Evolutionary conservation across 768 basidiomycete genomes (phyloP).

Genomic region (Asterophora parasitica): DNA sequence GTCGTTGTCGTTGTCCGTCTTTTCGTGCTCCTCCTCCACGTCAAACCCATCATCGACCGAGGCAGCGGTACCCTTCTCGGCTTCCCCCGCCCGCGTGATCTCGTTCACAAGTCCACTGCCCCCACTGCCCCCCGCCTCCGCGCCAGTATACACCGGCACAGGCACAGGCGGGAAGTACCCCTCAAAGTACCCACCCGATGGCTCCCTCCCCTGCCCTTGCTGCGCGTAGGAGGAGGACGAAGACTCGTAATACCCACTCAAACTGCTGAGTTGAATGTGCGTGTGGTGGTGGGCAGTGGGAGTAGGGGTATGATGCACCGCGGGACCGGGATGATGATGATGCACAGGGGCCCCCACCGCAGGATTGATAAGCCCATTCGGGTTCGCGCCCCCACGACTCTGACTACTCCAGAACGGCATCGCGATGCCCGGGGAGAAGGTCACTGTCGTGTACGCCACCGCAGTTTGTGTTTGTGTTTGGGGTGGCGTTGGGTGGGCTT

Average conservation of each 20-base stretch:
- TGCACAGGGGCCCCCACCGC: conserved; percentile 46
- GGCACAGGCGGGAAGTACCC: conserved; percentile 33
- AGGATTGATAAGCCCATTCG: conserved; percentile 40
- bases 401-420: conserved; percentile 83
- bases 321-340: no score
- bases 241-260: no score
- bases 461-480: conserved; percentile 14
- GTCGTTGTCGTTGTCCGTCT: no score
- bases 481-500: conserved; percentile 39
- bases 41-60: no score
- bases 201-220: conserved; percentile 19
- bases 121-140: conserved; percentile 16
- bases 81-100: conserved; percentile 20
- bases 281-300: no score
- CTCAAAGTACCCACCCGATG: conserved; percentile 36
- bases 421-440: conserved; percentile 67
- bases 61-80: no score
- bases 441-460: conserved; percentile 7
- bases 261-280: no score
- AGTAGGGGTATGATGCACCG: no score
- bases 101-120: conserved; percentile 25
- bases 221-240: no score
- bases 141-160: conserved; percentile 2
- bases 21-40: no score
- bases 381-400: conserved; percentile 45